Evolutionary conservation across 2,329 filamentous ascomycete genomes (phyloP), one percentile per base, ranked within the genome.

Genomic region (Drechslera avenae): DNA sequence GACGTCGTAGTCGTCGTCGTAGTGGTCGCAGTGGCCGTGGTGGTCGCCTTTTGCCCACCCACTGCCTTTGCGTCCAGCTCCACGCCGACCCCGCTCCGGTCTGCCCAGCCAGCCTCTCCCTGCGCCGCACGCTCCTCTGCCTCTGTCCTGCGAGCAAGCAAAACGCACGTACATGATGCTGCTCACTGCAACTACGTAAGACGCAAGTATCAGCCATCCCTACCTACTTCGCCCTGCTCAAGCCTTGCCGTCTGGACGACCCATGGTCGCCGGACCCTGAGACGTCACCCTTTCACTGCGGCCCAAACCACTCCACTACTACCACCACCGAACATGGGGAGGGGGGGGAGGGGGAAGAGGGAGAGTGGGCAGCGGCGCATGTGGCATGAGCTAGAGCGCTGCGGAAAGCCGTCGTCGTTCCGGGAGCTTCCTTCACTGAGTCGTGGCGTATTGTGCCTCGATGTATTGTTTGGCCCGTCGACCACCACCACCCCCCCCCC

Each of bases 391-490:
- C 53, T 50, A 52, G 47, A 31, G 23, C 35, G 40, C 23, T 26
- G 18, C 45, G 36, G 35, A 46, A 46, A 49, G 52, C 30, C 45
- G 51, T 51, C 43, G 46, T 52, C 37, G 52, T 52, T 54, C 57
- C 51, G 52, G 33, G 39, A 43, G 21, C 46, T 49, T 47, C 48
- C 52, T 42, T 42, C 33, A 23, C 49, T 46, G 52, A 56, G 46
- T 55, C 54, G 35, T 35, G 48, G 6, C 45, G 17, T 35, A 28
- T 35, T 36, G 35, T 48, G 47, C 46, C 54, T 23, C 21, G 21
- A 23, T 23, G 37, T 34, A 31, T 36, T 23, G 16, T 41, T 34
- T 33, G 23, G 34, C 18, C 34, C 16, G 43, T 30, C 21, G 21
- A 23, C 21, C 21, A 8, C 21, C 21, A 2, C 21, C 21, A 5